Percentiles rank a stretch among this genome's conserved stretches.
These are phyloP conservation scores for Toxoplasma gondii DNA, from an alignment of 169 alveolate genomes.

Conservation along the genomic window DNA sequence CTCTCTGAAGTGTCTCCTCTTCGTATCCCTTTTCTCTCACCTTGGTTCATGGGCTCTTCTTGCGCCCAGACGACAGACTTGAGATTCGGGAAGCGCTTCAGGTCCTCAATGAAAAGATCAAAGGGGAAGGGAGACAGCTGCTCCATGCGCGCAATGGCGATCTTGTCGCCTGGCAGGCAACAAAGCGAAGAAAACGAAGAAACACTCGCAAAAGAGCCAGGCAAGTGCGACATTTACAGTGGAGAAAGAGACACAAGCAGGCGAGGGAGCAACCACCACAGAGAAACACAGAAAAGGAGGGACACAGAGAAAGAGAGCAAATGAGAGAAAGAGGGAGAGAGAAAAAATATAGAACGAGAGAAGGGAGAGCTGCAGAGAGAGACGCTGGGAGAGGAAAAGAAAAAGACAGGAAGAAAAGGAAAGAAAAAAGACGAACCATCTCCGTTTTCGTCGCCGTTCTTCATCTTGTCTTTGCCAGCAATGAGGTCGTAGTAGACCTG, in stretches of 20 bases:
- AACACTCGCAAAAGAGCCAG: background rate
- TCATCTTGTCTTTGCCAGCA: constrained; percentile 67
- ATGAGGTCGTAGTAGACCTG: constrained; percentile 89
- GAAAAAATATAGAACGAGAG: background rate
- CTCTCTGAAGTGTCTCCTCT: no score
- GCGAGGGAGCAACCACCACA: background rate
- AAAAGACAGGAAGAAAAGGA: background rate
- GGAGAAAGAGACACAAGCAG: background rate
- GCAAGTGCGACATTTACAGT: background rate
- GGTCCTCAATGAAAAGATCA: constrained; percentile 74
- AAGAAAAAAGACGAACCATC: background rate
- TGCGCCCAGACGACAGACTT: constrained; percentile 88
- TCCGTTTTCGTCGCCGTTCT: background rate
- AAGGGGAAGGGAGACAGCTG: constrained; percentile 93
- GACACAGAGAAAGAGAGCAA: background rate
- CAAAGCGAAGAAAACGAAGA: no score
- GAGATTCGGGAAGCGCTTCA: constrained; percentile 75
- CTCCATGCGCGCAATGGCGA: constrained; percentile 89
- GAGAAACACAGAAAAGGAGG: background rate
- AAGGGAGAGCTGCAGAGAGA: no score
- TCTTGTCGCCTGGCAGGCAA: constrained; percentile 50
- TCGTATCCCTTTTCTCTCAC: constrained; percentile 64
- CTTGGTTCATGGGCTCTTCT: constrained; percentile 93
- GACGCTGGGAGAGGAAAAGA: no score
- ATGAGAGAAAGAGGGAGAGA: background rate